These are phyloP conservation scores for Mortierella sp. DNA, from an alignment of 371 early-diverging fungal species.

Conservation along the genomic window DNA sequence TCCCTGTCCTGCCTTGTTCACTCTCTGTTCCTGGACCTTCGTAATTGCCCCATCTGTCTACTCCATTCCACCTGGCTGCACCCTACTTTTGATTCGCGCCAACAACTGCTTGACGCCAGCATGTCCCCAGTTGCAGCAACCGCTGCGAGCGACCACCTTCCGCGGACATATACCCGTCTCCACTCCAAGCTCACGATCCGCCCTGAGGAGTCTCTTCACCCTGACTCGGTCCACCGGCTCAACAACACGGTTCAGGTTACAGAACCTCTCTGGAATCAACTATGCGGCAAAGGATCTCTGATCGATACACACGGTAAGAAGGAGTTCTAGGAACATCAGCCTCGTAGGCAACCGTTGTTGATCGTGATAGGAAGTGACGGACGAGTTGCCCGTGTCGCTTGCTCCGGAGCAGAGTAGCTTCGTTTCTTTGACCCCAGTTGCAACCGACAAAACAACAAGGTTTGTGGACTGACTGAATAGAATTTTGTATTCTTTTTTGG, in stretches of 20 bases:
- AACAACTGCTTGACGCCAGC: not conserved
- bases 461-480: not conserved
- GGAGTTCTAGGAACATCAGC: too few species aligned
- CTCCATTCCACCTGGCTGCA: too few species aligned
- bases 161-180: constrained; percentile 15
- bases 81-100: not conserved
- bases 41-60: too few species aligned
- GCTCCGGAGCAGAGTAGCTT: not conserved
- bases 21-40: too few species aligned
- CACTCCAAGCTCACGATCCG: constrained; percentile 43
- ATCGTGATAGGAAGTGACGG: not conserved
- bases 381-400: not conserved
- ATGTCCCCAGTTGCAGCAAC: constrained; percentile 23
- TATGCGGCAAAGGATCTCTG: constrained; percentile 15
- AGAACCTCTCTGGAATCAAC: constrained; percentile 34
- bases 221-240: constrained; percentile 25
- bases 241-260: constrained; percentile 48
- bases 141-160: constrained; percentile 1
- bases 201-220: constrained; percentile 34
- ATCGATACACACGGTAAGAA: constrained; percentile 30
- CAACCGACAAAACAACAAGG: not conserved
- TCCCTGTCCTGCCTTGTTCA: too few species aligned
- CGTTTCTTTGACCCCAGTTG: not conserved
- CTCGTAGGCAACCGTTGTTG: too few species aligned
- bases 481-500: not conserved